Evolutionary conservation across 2,329 filamentous ascomycete genomes (phyloP).

Genomic region (Fonsecaea nubica): DNA sequence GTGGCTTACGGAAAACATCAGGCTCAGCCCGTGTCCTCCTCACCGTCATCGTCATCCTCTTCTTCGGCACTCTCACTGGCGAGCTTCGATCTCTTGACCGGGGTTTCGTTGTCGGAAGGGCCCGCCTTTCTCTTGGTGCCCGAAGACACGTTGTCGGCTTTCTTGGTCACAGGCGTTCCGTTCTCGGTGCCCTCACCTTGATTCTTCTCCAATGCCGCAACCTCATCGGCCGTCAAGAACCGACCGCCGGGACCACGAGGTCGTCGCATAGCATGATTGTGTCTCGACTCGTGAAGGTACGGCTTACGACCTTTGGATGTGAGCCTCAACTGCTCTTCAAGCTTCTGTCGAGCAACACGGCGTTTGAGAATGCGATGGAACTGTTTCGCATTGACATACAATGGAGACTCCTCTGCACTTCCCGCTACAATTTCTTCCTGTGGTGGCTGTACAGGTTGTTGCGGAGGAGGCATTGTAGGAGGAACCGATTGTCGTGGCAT

Average conservation of each 20-base stretch:
- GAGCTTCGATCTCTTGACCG: slow-evolving; percentile 59
- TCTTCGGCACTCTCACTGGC: slow-evolving; percentile 58
- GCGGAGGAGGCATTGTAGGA: slow-evolving; percentile 55
- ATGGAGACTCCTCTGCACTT: slow-evolving; percentile 82
- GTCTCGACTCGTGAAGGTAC: slow-evolving; percentile 94
- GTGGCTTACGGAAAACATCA: slow-evolving; percentile 3
- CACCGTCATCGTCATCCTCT: slow-evolving; percentile 62
- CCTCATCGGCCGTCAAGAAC: slow-evolving; percentile 95
- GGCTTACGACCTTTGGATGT: slow-evolving; percentile 96
- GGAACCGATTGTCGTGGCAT: slow-evolving; percentile 60
- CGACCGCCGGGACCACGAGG: slow-evolving; percentile 92
- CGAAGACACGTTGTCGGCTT: slow-evolving; percentile 43
- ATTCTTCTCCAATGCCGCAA: slow-evolving; percentile 81
- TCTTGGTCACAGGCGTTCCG: slow-evolving; percentile 41
- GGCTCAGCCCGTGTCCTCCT: slow-evolving; percentile 49
- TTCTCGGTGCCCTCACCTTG: slow-evolving; percentile 46
- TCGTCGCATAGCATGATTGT: slow-evolving; percentile 97
- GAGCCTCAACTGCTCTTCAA: slow-evolving; percentile 89
- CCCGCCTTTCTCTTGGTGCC: slow-evolving; percentile 61
- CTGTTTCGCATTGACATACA: slow-evolving; percentile 98
- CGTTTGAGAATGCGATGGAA: slow-evolving; percentile 97
- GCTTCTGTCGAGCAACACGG: slow-evolving; percentile 86
- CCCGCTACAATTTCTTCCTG: slow-evolving; percentile 75
- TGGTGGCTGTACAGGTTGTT: slow-evolving; percentile 68
- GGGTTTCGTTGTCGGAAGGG: slow-evolving; percentile 52